phyloP scores from a whole-genome alignment of 495 filamentous ascomycete genomes.

The Immersiella caudata region DNA sequence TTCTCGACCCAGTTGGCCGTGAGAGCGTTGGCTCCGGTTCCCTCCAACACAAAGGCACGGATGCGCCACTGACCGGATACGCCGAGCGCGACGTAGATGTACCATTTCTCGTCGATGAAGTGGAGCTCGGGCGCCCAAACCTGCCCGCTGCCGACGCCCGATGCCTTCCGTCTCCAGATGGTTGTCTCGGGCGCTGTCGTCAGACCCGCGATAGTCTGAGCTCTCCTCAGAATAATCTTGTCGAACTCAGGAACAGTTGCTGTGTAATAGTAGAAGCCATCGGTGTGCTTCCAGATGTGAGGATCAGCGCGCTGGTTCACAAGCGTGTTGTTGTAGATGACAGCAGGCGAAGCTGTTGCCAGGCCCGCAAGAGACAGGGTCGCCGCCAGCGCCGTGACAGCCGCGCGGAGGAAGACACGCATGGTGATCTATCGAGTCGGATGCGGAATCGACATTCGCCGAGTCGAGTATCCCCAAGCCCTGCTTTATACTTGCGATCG shows the following conservation, averaged over 20 bases:
- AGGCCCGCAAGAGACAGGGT: background rate
- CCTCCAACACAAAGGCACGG: constrained; percentile 35
- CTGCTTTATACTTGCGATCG: background rate
- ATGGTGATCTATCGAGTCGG: background rate
- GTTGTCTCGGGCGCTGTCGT: constrained; percentile 42
- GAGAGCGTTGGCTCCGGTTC: constrained; percentile 29
- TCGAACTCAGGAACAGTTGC: constrained; percentile 50
- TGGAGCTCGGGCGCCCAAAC: constrained; percentile 62
- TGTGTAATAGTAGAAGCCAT: constrained; percentile 57
- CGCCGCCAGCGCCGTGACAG: background rate
- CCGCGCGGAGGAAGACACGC: background rate
- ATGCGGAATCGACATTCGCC: background rate
- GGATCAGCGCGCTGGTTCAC: constrained; percentile 34
- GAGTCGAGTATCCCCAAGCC: background rate
- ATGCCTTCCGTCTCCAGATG: constrained; percentile 43
- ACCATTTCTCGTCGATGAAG: constrained; percentile 51
- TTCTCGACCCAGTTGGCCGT: constrained; percentile 32
- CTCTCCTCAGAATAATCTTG: constrained; percentile 51
- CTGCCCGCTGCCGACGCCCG: constrained; percentile 51
- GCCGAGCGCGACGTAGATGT: constrained; percentile 47
- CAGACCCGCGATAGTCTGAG: constrained; percentile 53
- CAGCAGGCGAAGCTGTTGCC: constrained; percentile 21
- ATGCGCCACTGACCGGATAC: constrained; percentile 33
- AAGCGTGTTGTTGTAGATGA: constrained; percentile 33
- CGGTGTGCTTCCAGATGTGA: constrained; percentile 47